Evolutionary conservation across 2,329 filamentous ascomycete genomes (phyloP), one percentile per base, ranked within the genome.

Genomic region (Teratosphaeria destructans): DNA sequence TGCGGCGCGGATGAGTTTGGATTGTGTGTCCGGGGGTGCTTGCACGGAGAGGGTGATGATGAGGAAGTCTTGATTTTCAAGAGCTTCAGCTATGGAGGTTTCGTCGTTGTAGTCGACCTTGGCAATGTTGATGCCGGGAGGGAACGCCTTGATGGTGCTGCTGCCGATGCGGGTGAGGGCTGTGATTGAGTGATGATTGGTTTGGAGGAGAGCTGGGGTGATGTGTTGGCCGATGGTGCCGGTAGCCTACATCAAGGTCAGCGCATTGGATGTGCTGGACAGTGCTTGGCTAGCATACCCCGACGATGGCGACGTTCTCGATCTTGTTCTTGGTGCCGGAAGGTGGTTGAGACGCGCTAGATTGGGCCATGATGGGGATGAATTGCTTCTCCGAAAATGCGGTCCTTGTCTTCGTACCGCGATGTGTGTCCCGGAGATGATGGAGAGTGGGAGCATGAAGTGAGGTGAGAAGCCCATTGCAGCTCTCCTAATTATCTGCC

Each of bases 51-150:
- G 63, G n/a, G 74, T 76, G 60, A 77, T 75, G 56, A 77, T 63
- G 6, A 77, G 68, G 14, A 65, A 68, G 39, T 77, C 69, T 47
- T 77, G 73, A 52, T 72, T 72, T 39, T 64, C 64, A 6, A 77
- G 65, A 5, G 72, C 74, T 29, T 65, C 57, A 16, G 73, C 67
- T 27, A 78, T 60, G 11, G 70, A 63, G 5, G 66, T 62, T 3
- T 76, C 71, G 19, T 80, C 71, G 14, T 76, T 65, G 68, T 84
- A 84, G 72, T 82, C 71, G 60, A 81, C 69, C 27, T 65, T 68
- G 26, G 71, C 74, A 39, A 76, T 67, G 4, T 66, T 64, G 53
- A 80, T 69, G 23, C 71, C 77, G 0, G 66, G 62, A 7, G 77
- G 78, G 3, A 82, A 69, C 0, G 23, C 23, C 2, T 64, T 72